Conservation (phyloP, 108 stramenopile species). For the Asterionellopsis glacialis region DNA sequence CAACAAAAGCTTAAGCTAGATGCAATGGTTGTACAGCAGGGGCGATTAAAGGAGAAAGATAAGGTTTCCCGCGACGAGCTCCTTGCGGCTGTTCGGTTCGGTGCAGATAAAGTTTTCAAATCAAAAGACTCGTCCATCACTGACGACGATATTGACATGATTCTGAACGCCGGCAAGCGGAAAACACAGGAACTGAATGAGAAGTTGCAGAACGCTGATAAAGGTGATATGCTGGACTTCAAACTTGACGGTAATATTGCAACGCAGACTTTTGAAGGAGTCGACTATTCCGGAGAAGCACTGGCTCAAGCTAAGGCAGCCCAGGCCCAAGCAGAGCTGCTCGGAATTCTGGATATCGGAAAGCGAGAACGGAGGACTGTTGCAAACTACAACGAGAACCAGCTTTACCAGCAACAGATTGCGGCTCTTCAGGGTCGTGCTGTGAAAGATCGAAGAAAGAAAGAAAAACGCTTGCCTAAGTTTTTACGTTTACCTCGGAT, state of each 20-base stretch:
- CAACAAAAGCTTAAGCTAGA: constrained; percentile 99
- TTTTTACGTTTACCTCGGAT: constrained; percentile 85
- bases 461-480: constrained; percentile 83
- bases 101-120: constrained; percentile 97
- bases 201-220: constrained; percentile 92
- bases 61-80: constrained; percentile 83
- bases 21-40: constrained; percentile 98
- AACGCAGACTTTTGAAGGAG: constrained; percentile 94
- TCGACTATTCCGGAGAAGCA: constrained; percentile 76
- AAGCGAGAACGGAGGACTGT: constrained; percentile 89
- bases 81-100: constrained; percentile 90
- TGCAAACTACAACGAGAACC: constrained; percentile 83
- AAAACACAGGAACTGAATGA: constrained; percentile 92
- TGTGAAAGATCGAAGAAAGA: constrained; percentile 49
- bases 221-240: constrained; percentile 95
- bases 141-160: constrained; percentile 93
- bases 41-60: constrained; percentile 89
- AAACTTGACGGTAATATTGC: constrained; percentile 88
- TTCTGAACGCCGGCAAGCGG: constrained; percentile 75
- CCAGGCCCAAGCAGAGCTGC: constrained; percentile 51
- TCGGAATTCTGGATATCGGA: constrained; percentile 88
- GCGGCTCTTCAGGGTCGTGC: constrained; percentile 55
- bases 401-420: constrained; percentile 78
- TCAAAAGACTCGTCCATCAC: constrained; percentile 84
- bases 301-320: constrained; percentile 43